Evolutionary conservation across 2,329 filamentous ascomycete species (phyloP).

Genomic region (Ilyonectria mors-panacis): DNA sequence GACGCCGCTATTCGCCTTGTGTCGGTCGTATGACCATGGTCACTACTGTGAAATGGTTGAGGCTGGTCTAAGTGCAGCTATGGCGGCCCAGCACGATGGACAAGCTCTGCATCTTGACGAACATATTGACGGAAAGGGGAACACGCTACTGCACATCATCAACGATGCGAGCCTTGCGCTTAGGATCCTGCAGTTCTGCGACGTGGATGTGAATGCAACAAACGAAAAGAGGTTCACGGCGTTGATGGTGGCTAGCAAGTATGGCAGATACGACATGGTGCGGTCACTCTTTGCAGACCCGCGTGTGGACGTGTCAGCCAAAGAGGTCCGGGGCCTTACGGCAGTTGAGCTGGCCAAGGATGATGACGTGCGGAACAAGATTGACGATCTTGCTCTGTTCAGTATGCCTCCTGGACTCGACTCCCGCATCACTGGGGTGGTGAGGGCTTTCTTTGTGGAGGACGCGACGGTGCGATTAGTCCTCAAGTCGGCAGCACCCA

Average conservation of each 20-base stretch:
- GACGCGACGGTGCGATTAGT: slow-evolving; percentile 94
- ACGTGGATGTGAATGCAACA: slow-evolving; percentile 94
- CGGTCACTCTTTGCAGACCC: slow-evolving; percentile 89
- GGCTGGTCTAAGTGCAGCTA: slow-evolving; percentile 82
- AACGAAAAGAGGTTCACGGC: slow-evolving; percentile 97
- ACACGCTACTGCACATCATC: slow-evolving; percentile 95
- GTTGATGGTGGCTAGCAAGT: slow-evolving; percentile 98
- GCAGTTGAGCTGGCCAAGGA: slow-evolving; percentile 98
- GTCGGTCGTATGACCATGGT: slow-evolving; percentile 93
- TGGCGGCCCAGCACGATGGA: slow-evolving; percentile 80
- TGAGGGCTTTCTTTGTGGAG: slow-evolving; percentile 96
- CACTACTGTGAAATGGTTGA: slow-evolving; percentile 92
- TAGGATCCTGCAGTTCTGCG: slow-evolving; percentile 84
- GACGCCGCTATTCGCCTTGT: slow-evolving; percentile 96
- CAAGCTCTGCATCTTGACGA: slow-evolving; percentile 90
- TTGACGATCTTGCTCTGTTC: slow-evolving; percentile 92
- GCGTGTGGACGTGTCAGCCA: slow-evolving; percentile 86
- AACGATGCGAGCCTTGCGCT: slow-evolving; percentile 85
- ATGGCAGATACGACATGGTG: slow-evolving; percentile 94
- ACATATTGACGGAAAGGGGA: slow-evolving; percentile 92
- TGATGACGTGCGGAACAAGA: slow-evolving; percentile 95
- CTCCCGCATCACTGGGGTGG: slow-evolving; percentile 90
- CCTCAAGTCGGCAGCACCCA: slow-evolving; percentile 92
- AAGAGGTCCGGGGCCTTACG: slow-evolving; percentile 89
- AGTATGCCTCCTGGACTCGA: slow-evolving; percentile 80